These are phyloP conservation scores for Leccinum huronense DNA, from an alignment of 1,284 basidiomycete species.

Conservation along the genomic window DNA sequence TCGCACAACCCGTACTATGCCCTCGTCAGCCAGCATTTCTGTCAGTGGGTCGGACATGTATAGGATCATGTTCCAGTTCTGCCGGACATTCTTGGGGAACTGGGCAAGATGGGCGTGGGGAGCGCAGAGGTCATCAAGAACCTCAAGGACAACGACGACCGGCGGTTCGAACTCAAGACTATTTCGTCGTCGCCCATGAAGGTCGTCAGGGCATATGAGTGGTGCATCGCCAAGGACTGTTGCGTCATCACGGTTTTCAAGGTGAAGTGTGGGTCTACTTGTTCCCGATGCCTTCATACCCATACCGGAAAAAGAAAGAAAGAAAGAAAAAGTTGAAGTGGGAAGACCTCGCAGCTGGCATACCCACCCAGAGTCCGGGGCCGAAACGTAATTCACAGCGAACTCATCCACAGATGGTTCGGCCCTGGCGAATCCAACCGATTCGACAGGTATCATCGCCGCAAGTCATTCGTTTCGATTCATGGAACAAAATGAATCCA, in stretches of 20 bases:
- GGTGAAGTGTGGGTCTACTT: slow-evolving; percentile 42
- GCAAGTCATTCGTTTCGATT: neutral
- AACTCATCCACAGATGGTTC: too few species aligned
- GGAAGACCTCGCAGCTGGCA: too few species aligned
- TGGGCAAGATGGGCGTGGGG: slow-evolving; percentile 83
- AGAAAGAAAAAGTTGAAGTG: too few species aligned
- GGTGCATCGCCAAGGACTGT: slow-evolving; percentile 79
- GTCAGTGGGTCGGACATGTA: slow-evolving; percentile 72
- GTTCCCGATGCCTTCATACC: neutral
- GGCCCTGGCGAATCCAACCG: too few species aligned
- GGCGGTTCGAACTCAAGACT: slow-evolving; percentile 50
- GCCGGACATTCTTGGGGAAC: slow-evolving; percentile 90
- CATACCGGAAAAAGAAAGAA: neutral
- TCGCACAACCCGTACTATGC: slow-evolving; percentile 96
- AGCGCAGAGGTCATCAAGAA: slow-evolving; percentile 76
- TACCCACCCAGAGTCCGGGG: too few species aligned
- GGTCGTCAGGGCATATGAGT: slow-evolving; percentile 76
- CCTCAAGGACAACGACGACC: slow-evolving; percentile 45
- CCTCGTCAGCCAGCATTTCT: slow-evolving; percentile 78
- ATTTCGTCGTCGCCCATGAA: slow-evolving; percentile 58
- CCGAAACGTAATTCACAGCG: too few species aligned
- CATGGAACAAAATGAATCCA: slow-evolving; percentile 8
- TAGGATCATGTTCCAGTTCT: slow-evolving; percentile 93
- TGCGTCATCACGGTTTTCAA: slow-evolving; percentile 79
- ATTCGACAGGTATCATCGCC: neutral